Evolutionary conservation across 2,329 filamentous ascomycete species (phyloP), one percentile per base, ranked within the genome.

Genomic region (Phyllosticta capitalensis): DNA sequence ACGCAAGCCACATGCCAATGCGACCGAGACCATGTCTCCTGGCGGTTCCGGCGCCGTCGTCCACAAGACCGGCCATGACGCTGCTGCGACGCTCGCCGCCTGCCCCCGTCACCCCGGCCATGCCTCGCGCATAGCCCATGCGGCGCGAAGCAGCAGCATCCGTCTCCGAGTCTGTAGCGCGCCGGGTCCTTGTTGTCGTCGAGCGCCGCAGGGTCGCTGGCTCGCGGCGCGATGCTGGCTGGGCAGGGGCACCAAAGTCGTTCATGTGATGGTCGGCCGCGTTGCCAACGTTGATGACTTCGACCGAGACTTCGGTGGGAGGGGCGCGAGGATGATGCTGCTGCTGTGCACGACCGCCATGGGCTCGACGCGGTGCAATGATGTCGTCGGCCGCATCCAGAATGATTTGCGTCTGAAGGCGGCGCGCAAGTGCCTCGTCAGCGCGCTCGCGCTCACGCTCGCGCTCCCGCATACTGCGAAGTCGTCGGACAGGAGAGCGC

Each of bases 201-300:
- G 33, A 14, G 33, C 56, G 56, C 17, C 56, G 54, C 67, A 67
- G 20, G 66, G 66, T 17, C 77, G 67, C 61, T 83, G 85, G 62
- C 83, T 76, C 26, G 56, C 56, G n/a, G 53, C 38, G 38, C 17
- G 12, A 38, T 12, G 38, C 38, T 3, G 38, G 38, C 38, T 45
- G 38, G 9, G 55, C 26, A 51, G 56, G 56, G 2, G 38, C 22
- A 17, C 55, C 63, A 60, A 72, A 74, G 5, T 86, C 82, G 61
- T 84, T 84, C 78, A 84, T 79, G 65, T 84, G 82, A 65, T 86
- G 82, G 14, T 75, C 77, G 1, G 76, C 75, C 12, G 78, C 74
- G 61, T 84, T 84, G 21, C 79, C 79, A 9, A 81, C 63, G 22
- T 74, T 76, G 21, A 80, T 80, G 17, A 80, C 69, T 1, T 76